These are phyloP conservation scores for Claviceps purpurea DNA, from an alignment of 2,329 filamentous ascomycete species.

Conservation along the genomic window DNA sequence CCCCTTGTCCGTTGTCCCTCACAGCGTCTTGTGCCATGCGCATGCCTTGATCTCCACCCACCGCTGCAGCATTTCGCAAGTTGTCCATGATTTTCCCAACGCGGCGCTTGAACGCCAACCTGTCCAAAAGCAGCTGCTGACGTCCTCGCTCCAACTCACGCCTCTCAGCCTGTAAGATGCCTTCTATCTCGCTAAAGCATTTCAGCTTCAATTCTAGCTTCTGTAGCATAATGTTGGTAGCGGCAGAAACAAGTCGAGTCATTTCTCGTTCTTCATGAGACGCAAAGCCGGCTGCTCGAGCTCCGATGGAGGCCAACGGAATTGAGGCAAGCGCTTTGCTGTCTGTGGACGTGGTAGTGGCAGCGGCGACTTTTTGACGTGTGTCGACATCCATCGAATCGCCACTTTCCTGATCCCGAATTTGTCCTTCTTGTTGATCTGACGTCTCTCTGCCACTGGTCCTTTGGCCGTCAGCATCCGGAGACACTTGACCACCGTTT, in stretches of 20 bases:
- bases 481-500: constrained; percentile 37
- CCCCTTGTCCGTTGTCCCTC: constrained; percentile 33
- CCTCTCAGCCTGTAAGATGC: constrained; percentile 79
- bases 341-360: constrained; percentile 35
- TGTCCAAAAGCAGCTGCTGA: constrained; percentile 87
- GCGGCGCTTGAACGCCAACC: constrained; percentile 77
- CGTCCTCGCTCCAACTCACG: constrained; percentile 83
- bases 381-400: constrained; percentile 54
- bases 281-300: constrained; percentile 73
- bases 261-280: constrained; percentile 96
- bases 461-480: constrained; percentile 44
- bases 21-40: constrained; percentile 32
- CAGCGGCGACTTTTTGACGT: constrained; percentile 35
- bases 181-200: constrained; percentile 94
- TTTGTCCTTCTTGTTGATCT: not conserved
- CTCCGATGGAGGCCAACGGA: constrained; percentile 74
- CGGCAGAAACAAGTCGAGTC: constrained; percentile 81
- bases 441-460: constrained; percentile 22
- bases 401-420: constrained; percentile 21
- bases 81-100: constrained; percentile 71
- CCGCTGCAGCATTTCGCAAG: constrained; percentile 41
- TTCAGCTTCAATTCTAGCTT: constrained; percentile 93
- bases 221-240: constrained; percentile 85
- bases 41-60: constrained; percentile 36
- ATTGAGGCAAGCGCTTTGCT: constrained; percentile 53